phyloP scores from a whole-genome alignment of 2,329 filamentous ascomycete species.

The Podosphaera leucotricha region DNA sequence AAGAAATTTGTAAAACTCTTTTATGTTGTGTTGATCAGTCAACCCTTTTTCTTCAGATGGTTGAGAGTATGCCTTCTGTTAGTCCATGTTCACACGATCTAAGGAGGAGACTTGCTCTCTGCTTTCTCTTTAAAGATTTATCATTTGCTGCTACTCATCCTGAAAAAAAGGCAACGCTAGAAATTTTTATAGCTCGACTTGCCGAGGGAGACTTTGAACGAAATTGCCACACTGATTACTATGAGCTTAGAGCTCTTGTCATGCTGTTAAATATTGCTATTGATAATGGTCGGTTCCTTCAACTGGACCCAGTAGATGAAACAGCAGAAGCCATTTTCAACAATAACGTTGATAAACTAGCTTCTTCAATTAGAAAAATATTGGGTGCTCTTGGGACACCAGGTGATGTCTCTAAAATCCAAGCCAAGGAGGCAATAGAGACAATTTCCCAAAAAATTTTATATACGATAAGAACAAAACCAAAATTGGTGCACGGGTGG shows the following conservation, averaged over 20 bases:
- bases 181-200: slow-evolving; percentile 24
- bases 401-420: slow-evolving; percentile 44
- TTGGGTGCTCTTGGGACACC: slow-evolving; percentile 45
- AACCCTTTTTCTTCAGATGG: slow-evolving; percentile 30
- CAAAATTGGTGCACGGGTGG: slow-evolving; percentile 44
- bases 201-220: slow-evolving; percentile 26
- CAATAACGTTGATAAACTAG: slow-evolving; percentile 41
- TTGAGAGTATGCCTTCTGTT: slow-evolving; percentile 33
- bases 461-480: slow-evolving; percentile 41
- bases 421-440: slow-evolving; percentile 56
- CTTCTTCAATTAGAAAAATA: slow-evolving; percentile 30
- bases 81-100: slow-evolving; percentile 31
- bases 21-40: slow-evolving; percentile 23
- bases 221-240: slow-evolving; percentile 38
- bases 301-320: slow-evolving; percentile 13
- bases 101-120: slow-evolving; percentile 39
- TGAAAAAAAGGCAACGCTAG: slow-evolving; percentile 18
- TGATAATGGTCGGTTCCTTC: slow-evolving; percentile 29
- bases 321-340: slow-evolving; percentile 37
- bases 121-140: slow-evolving; percentile 32
- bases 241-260: slow-evolving; percentile 38
- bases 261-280: slow-evolving; percentile 52
- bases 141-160: slow-evolving; percentile 20
- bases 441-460: slow-evolving; percentile 49
- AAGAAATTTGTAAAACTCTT: slow-evolving; percentile 23